Evolutionary conservation across 1,284 basidiomycete species (phyloP), one percentile per base, ranked within the genome.

Genomic region (Papiliotrema terrestris): DNA sequence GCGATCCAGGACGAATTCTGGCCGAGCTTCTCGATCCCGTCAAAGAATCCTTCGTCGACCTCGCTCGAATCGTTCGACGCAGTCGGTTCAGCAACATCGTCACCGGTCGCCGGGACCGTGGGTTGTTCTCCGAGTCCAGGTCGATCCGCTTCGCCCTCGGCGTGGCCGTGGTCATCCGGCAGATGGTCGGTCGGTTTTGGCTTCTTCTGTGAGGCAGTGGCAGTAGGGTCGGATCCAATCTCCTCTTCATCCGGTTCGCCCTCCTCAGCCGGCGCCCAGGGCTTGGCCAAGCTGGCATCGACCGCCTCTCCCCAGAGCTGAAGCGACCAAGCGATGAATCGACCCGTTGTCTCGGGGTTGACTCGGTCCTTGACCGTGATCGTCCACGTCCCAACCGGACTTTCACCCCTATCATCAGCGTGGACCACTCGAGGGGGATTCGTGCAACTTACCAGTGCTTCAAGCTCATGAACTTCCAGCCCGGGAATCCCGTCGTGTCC

Each of bases 391-490:
- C 96, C 96, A n/a, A 92, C 74, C 0, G 94, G 89, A 68, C 89
- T 82, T 78, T 99, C 96, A 47, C 88, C 93, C 92, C 91, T 95
- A 63, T 20, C 5, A 45, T 62, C 59, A 66, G 60, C 49, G 2
- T 1, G 8, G 26, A 20, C 19, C n/a, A 19, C 6, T 32, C 20
- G 5, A 36, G 17, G 20, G 32, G 2, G n/a, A 6, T 50, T 15
- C 42, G 32, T 54, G 25, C 14, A 9, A 77, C 85, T 69, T 57
- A 92, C 96, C 96, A 99, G 74, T 99, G 96, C 77, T 98, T 98
- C 54, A 98, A 84, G 23, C 86, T 85, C 94, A 98, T 98, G 73
- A 99, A 99, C 20, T 84, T 88, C 96, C 96, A 99, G 0, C 92
- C 94, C 25, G 85, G 84, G 74, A 84, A 96, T 5, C 96, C 96